Evolutionary conservation across 768 basidiomycete species (phyloP), one percentile per base, ranked within the genome.

Genomic region (Trametes villosa): DNA sequence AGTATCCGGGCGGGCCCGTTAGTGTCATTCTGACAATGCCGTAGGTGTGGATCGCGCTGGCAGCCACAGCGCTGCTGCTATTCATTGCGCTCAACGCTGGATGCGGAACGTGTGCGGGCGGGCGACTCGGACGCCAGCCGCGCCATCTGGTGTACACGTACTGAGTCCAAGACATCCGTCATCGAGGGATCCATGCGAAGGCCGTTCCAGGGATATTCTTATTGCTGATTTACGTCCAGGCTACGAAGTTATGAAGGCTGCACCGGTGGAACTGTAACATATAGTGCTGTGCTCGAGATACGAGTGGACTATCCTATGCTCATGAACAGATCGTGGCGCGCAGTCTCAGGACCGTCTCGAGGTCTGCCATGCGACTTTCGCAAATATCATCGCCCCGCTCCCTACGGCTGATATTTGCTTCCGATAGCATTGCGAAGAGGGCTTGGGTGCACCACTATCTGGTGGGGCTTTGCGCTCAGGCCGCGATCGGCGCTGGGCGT

Each of bases 1-100:
- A 26, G n/a, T n/a, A n/a, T n/a, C n/a, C n/a, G n/a, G n/a, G n/a
- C n/a, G n/a, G n/a, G n/a, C n/a, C n/a, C n/a, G n/a, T n/a, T n/a
- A n/a, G n/a, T n/a, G n/a, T n/a, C n/a, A n/a, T n/a, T n/a, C n/a
- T n/a, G n/a, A n/a, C 59, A 52, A 38, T 45, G 44, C 22, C 22
- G 12, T 26, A 71, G 70, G 54, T 67, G n/a, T 71, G 70, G 70
- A 68, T 71, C 59, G 59, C 68, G 3, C 44, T 69, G 4, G 68
- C 53, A 4, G 67, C 70, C 12, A 63, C 64, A 0, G 65, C 58
- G 13, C 26, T 63, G 1, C 58, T 70, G 36, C 44, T 68, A 3
- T 15, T 65, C 8, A 60, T 71, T 18, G 57, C 66, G 4, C 22
- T 67, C 33, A 70, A 67, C 40, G 63, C 67, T 22, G 66, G 64